Evolutionary conservation across 2,329 filamentous ascomycete genomes (phyloP).

Genomic region (Ilyonectria sp.): DNA sequence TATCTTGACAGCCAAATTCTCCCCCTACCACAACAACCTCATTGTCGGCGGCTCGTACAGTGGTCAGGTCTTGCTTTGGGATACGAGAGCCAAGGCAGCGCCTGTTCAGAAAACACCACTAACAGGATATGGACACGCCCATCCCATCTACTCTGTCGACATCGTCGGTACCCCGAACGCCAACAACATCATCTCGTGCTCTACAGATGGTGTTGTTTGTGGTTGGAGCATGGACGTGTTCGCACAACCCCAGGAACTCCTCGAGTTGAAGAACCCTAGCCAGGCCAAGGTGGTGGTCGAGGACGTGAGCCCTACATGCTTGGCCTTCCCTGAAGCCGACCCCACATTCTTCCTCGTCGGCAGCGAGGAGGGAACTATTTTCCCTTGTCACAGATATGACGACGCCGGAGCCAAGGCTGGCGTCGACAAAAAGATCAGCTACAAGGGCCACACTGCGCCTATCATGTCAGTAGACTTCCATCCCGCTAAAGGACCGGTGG

Average conservation of each 20-base stretch:
- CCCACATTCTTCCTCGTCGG: conserved; percentile 98
- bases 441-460: conserved; percentile 91
- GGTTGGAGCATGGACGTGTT: conserved; percentile 99
- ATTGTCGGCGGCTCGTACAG: conserved; percentile 97
- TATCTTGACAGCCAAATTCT: conserved; percentile 95
- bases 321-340: conserved; percentile 94
- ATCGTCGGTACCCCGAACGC: conserved; percentile 99
- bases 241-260: conserved; percentile 93
- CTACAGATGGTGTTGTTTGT: conserved; percentile 96
- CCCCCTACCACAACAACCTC: conserved; percentile 97
- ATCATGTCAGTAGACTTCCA: conserved; percentile 98
- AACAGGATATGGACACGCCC: conserved; percentile 94
- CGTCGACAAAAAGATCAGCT: conserved; percentile 89
- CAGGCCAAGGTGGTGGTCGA: conserved; percentile 85
- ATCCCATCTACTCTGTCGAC: conserved; percentile 94
- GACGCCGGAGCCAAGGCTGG: conserved; percentile 97
- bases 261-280: conserved; percentile 88
- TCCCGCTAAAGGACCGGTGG: conserved; percentile 90
- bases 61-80: conserved; percentile 96
- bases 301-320: conserved; percentile 93
- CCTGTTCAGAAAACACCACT: conserved; percentile 97
- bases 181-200: conserved; percentile 98
- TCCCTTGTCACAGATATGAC: conserved; percentile 97
- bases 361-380: conserved; percentile 96
- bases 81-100: conserved; percentile 89